Evolutionary conservation across 2,329 filamentous ascomycete genomes (phyloP), one percentile per base, ranked within the genome.

Genomic region (Pestalotiopsis fici): DNA sequence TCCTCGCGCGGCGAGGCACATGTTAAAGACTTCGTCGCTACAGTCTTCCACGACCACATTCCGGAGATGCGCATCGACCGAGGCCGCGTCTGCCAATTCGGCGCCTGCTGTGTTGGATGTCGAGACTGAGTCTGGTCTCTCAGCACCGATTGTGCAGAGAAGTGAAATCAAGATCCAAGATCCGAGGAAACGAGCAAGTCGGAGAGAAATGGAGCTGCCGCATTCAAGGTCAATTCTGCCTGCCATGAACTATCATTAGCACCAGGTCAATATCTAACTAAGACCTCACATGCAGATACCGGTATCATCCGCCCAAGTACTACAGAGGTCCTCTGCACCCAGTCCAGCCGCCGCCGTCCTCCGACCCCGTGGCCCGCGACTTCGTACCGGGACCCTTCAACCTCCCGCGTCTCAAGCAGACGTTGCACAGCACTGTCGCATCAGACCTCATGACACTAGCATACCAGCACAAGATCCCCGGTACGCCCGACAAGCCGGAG

Each of bases 281-380:
- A 39, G n/a, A 59, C 15, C 25, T 27, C n/a, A 50, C 64, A 37
- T 28, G 31, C 69, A 97, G 95, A 86, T 99, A 98, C 83, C 93
- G 97, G 81, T 98, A 92, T 81, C 94, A 95, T 71, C 91, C 95
- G 63, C 96, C 96, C 70, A 96, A 95, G 83, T 99, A 95, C 87
- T 91, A 97, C 80, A 93, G 95, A 76, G 96, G 96, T 66, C 95
- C 95, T 71, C 86, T 98, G 27, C 95, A 98, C 78, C 96, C 96
- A 63, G 90, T 98, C 75, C 94, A 97, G 83, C 93, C 94, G 68
- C 95, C 94, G n/a, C 87, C 90, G 50, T 88, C 90, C 64, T 96
- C 95, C 70, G 93, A 98, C 75, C 95, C 95, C 0, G 88, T 91
- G 31, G 97, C 96, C 68, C 92, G 96, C 77, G 86, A 94, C 77